Base-by-base conservation (phyloP, 1,284 basidiomycete genomes). In the Leccinum pachyderme region DNA sequence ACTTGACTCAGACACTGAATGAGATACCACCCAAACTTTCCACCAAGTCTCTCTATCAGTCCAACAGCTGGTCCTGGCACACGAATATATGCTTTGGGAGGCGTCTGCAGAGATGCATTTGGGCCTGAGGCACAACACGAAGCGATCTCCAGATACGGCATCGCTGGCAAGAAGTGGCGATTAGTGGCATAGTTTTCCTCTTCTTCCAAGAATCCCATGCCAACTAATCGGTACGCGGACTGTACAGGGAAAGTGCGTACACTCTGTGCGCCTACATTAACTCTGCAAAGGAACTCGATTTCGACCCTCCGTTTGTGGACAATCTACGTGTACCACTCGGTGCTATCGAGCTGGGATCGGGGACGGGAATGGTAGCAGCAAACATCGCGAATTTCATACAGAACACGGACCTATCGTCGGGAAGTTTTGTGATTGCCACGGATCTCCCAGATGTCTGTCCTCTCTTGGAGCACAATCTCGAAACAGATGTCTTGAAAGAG, bases 111-210 rank as follows among this genome's bases (percentile, higher is more conserved):
- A 28, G 62, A 68, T 15, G 53, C 58, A 1, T 86, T 86, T 60
- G 73, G 76, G 41, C 62, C 68, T 18, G 60, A 67, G 39, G 79
- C 81, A 3, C 87, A 90, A 63, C 69, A 75, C 57, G 69, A 74
- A n/a, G 81, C 86, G 6, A 89, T 91, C 54, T 69, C 75, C 18
- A 74, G 73, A 51, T 91, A 84, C 66, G 88, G 89, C 5, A 91
- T 91, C 52, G 89, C 88, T 11, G 87, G 88, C 31, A 75, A 86
- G 68, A 81, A 90, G 51, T 89, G 87, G 87, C 89, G 75, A 71
- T 60, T 65, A 59, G 18, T 18, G 18, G 51, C 57, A 4, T 51
- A 57, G 41, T 55, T 47, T 35, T 13, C 12, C 13, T 54, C 46
- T 45, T 53, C 41, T 25, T 35, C 13, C 52, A 37, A 44, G 24